Evolutionary conservation across 192 early-diverging fungal species (phyloP).

Genomic region (Backusella circina): DNA sequence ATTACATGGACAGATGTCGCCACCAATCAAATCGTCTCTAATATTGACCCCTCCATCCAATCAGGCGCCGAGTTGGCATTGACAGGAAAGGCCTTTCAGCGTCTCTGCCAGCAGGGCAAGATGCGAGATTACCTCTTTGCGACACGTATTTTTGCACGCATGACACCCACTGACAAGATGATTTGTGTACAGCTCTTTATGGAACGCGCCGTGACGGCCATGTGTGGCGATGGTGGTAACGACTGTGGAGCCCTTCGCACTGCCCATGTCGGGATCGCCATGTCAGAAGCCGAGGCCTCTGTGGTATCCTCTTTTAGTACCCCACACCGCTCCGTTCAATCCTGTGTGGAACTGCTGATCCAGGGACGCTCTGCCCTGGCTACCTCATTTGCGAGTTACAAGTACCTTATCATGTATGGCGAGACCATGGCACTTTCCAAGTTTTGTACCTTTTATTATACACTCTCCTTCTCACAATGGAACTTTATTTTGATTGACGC

Average conservation of each 20-base stretch:
- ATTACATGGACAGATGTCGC: slow-evolving; percentile 44
- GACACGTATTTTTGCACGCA: slow-evolving; percentile 56
- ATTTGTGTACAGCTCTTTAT: slow-evolving; percentile 53
- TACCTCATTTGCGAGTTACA: slow-evolving; percentile 62
- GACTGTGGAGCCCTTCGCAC: slow-evolving; percentile 65
- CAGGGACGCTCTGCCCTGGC: slow-evolving; percentile 62
- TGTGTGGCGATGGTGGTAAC: slow-evolving; percentile 72
- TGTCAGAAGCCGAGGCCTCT: slow-evolving; percentile 59
- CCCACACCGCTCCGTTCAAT: slow-evolving; percentile 37
- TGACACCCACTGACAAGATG: slow-evolving; percentile 57
- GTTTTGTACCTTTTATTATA: slow-evolving; percentile 61
- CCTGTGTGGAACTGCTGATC: slow-evolving; percentile 52
- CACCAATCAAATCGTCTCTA: slow-evolving; percentile 10
- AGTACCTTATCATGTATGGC: slow-evolving; percentile 59
- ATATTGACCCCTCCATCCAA: background rate
- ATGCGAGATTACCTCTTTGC: slow-evolving; percentile 42
- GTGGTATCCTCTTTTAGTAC: slow-evolving; percentile 61
- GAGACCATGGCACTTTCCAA: slow-evolving; percentile 51
- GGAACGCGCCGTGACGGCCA: slow-evolving; percentile 53
- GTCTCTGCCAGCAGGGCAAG: slow-evolving; percentile 20
- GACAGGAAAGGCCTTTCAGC: slow-evolving; percentile 50
- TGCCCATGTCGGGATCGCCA: slow-evolving; percentile 59
- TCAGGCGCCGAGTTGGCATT: slow-evolving; percentile 45
- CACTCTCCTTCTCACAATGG: slow-evolving; percentile 48
- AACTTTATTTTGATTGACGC: slow-evolving; percentile 72